Base-by-base conservation (phyloP, 371 early-diverging fungal species). In the Apophysomyces sp. region DNA sequence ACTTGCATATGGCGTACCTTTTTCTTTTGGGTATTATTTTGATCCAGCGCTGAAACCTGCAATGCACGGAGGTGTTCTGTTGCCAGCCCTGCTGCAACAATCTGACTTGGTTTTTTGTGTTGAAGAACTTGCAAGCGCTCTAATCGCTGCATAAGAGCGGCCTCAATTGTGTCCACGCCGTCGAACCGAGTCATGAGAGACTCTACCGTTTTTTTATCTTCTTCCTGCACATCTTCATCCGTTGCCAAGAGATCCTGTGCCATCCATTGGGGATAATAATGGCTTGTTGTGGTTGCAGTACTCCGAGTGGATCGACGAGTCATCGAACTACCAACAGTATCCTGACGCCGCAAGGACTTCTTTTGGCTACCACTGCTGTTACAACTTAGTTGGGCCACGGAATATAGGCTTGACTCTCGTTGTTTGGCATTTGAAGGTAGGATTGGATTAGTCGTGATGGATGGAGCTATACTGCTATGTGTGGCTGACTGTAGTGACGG, bases 31-130 rank as follows among this genome's bases (percentile, higher is more conserved):
- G 21, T 0, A 4, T 44, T 21, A 3, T 44, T 21, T 44, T 40
- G 57, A 29, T 52, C 55, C 39, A 55, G 4, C 49, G 21, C 49
- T 6, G 49, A 44, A 1, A 21, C 49, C 49, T 44, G 49, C 21
- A 79, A 58, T 0, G 80, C 80, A 26, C 77, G 65, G 18, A 79
- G 61, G 65, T 79, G 80, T 53, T 76, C 80, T 24, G 64, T 32
- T 18, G 73, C 74, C 57, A 79, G 53, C 29, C 63, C 66, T 41
- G 65, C 57, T 49, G 80, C 70, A 18, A 76, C 68, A 18, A 67
- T 57, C 61, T 79, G 67, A 37, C 80, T 74, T 3, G 80, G 80
- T 12, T 62, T 60, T 21, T 66, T 62, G n/a, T 55, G 37, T 21
- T 71, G 34, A 3, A 58, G 31, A 2, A 73, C 16, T 28, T 61